These are phyloP conservation scores for Colletotrichum truncatum DNA, from an alignment of 2,329 filamentous ascomycete genomes.

Conservation along the genomic window DNA sequence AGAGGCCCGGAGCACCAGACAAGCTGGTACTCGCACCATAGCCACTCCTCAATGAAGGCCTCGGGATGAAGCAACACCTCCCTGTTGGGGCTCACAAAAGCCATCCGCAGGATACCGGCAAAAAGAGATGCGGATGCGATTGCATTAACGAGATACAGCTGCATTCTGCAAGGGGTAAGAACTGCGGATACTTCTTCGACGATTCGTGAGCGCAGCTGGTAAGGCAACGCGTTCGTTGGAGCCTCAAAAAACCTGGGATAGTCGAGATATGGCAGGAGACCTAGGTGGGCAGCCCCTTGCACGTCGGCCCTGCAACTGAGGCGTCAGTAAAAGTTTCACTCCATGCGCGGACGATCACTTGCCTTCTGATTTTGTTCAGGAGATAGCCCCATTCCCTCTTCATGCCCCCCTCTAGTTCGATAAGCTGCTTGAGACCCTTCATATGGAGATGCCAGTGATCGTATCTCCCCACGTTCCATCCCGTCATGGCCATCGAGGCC, in stretches of 20 bases:
- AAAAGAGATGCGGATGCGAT: constrained; percentile 39
- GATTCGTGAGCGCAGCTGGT: constrained; percentile 26
- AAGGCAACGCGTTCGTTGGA: constrained; percentile 35
- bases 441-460: constrained; percentile 50
- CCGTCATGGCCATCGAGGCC: constrained; percentile 37
- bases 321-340: background rate
- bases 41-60: constrained; percentile 42
- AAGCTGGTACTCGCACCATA: constrained; percentile 39
- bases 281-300: constrained; percentile 43
- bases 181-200: constrained; percentile 30
- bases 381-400: constrained; percentile 26
- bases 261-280: constrained; percentile 41
- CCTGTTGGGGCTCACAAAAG: constrained; percentile 22
- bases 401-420: constrained; percentile 40
- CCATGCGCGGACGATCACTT: constrained; percentile 5
- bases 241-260: constrained; percentile 37
- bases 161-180: constrained; percentile 35
- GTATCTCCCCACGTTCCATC: constrained; percentile 36
- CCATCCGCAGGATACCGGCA: constrained; percentile 34
- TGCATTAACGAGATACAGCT: constrained; percentile 34
- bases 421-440: constrained; percentile 42
- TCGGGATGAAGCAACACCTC: constrained; percentile 38
- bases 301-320: constrained; percentile 43
- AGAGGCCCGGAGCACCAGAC: constrained; percentile 38
- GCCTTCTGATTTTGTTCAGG: constrained; percentile 41